Evolutionary conservation across 1,284 basidiomycete genomes (phyloP), one percentile per base, ranked within the genome.

Genomic region (Tremellales sp.): DNA sequence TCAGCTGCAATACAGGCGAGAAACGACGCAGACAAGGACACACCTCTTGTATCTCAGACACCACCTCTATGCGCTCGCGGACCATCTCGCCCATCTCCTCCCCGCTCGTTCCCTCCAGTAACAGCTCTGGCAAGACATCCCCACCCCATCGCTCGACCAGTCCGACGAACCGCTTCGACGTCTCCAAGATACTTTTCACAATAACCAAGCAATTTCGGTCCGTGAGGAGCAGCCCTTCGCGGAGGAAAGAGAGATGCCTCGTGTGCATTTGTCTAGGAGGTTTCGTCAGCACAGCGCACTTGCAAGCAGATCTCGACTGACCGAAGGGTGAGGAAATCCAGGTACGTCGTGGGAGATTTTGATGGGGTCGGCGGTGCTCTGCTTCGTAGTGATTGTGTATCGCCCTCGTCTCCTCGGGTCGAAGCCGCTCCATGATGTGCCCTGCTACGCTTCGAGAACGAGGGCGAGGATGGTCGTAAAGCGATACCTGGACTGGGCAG

Each of bases 121-220:
- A 71, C 34, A 92, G 74, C 0, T 84, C 86, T 9, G 90, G 90
- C 1, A 93, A 74, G 3, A 93, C 81, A 62, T 93, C 88, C 0
- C 88, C 90, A n/a, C 87, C 87, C 90, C 90, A 94, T 39, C 88
- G 75, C 69, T 92, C 89, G 0, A 92, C 80, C 49, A 87, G 80
- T 7, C 82, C 86, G 13, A 84, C 85, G 60, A 94, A 89, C 7
- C 82, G 78, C 63, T 87, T 86, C 65, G 88, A 93, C 3, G 84
- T 76, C 54, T 88, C 86, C 42, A 93, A 75, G 45, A 92, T 82
- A 34, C 81, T 77, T 12, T 83, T 80, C 26, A 90, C 75, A 35
- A 83, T 79, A 1, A 78, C 69, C 5, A 83, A 81, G 13, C 87
- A 72, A 1, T 78, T 73, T 0, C 79, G 66, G 55, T 89, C 85